Evolutionary conservation across 116 monocot species (phyloP), one percentile per base, ranked within the genome.

Genomic region (Cymodocea nodosa): DNA sequence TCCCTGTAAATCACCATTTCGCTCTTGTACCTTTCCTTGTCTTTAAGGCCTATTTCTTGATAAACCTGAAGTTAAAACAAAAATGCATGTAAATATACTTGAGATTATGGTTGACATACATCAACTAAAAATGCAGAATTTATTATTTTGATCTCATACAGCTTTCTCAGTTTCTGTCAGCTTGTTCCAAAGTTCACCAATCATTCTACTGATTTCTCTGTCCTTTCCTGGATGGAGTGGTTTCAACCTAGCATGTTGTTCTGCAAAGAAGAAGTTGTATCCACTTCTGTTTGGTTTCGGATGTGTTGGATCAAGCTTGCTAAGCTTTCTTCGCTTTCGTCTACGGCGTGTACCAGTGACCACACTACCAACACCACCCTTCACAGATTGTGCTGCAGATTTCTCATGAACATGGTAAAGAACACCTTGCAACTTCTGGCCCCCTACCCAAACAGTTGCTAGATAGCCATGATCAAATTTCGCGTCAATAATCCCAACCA

Each of bases 391-490:
- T 11, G 55, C 68, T 34, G 74, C 44, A 69, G 54, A 40, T 60
- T 73, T 63, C 25, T 78, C 83, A 37, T 65, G 23, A 60, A 63
- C 63, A 62, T 82, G 83, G 56, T 82, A 94, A 17, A 94, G 72
- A 15, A 89, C 56, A 6, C 89, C 94, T 75, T 68, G 81, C 25
- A 89, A 70, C 50, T 71, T 84, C 53, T 65, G 59, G 18, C 78
- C 64, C 19, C 80, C 84, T 9, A 81, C 54, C 20, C 34, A 74
- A n/a, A 89, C 84, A 23, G 82, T 78, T 23, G 86, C 68, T n/a
- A 94, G 75, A 69, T 94, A 89, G n/a, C 89, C 94, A 66, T 86
- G 76, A 59, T 94, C 94, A 57, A 86, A 86, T 66, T 89, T 94
- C 5, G 89, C 86, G 62, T 94, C 82, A 55, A 94, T 89, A 50